Percentiles rank a stretch among this genome's conserved stretches.
These are phyloP conservation scores for Talaromyces pinophilus DNA, from an alignment of 2,329 filamentous ascomycete genomes.

Conservation along the genomic window DNA sequence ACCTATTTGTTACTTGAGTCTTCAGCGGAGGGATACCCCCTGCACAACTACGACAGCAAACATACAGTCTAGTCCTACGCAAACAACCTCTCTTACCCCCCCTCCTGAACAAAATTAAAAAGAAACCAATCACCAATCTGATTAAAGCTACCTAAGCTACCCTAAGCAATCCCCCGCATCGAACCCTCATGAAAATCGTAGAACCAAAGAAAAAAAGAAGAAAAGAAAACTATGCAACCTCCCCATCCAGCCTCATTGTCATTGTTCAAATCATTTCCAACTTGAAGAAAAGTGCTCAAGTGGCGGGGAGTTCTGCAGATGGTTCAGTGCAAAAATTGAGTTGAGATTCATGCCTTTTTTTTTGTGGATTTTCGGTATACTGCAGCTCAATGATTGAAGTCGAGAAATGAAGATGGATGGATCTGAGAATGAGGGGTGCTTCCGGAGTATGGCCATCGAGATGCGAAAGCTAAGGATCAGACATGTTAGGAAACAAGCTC, in stretches of 20 bases:
- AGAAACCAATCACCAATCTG: background rate
- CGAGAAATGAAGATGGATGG: background rate
- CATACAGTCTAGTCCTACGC: background rate
- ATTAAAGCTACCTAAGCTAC: conserved; percentile 3
- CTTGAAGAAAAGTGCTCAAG: background rate
- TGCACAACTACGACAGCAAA: background rate
- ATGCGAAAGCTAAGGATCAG: background rate
- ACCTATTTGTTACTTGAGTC: background rate
- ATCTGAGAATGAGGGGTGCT: background rate
- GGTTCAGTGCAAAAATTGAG: background rate
- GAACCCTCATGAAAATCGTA: background rate
- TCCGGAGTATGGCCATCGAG: background rate
- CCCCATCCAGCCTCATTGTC: background rate
- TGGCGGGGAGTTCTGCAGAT: background rate
- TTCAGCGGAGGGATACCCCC: no score
- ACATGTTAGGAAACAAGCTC: background rate
- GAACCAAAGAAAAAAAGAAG: background rate
- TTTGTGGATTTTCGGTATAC: background rate
- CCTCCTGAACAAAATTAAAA: background rate
- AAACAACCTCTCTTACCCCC: background rate
- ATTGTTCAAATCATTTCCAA: background rate
- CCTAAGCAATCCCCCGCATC: background rate
- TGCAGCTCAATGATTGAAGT: background rate
- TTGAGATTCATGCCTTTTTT: background rate
- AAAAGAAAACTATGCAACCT: background rate